Conservation (phyloP, 768 basidiomycete species). For the Mycena galopus region DNA sequence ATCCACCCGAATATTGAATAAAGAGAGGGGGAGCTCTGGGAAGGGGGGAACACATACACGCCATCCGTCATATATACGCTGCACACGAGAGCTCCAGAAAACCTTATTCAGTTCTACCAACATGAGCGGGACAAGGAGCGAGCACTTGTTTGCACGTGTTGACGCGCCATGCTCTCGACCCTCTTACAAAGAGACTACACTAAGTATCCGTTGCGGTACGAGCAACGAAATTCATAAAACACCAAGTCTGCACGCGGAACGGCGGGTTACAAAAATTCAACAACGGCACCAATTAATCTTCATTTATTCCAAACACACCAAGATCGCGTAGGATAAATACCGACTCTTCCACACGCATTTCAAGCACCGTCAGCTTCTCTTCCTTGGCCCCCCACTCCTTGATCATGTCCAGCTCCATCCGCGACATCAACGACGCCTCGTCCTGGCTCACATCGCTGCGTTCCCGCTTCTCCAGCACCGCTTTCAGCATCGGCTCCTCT, state of each 20-base stretch:
- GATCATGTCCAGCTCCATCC: slow-evolving; percentile 82
- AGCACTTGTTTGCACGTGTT: slow-evolving; percentile 1
- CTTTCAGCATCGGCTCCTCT: slow-evolving; percentile 72
- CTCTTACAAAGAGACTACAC: too few relatives aligned
- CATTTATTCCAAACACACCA: slow-evolving; percentile 59
- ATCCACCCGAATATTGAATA: slow-evolving; percentile 29
- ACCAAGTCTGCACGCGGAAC: too few relatives aligned
- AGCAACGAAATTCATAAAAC: too few relatives aligned
- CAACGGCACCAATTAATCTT: slow-evolving; percentile 64
- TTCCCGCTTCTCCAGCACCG: slow-evolving; percentile 85
- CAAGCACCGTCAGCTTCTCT: slow-evolving; percentile 82
- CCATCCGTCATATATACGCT: slow-evolving; percentile 73
- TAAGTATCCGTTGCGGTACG: too few relatives aligned
- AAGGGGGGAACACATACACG: slow-evolving; percentile 59
- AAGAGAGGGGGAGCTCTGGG: slow-evolving; percentile 17
- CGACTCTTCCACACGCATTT: slow-evolving; percentile 88
- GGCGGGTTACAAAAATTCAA: too few relatives aligned
- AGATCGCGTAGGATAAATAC: slow-evolving; percentile 93
- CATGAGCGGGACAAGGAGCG: slow-evolving; percentile 53
- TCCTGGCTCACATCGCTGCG: slow-evolving; percentile 88
- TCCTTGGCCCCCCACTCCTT: slow-evolving; percentile 80
- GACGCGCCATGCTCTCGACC: too few relatives aligned
- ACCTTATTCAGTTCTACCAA: slow-evolving; percentile 79
- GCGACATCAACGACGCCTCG: slow-evolving; percentile 70
- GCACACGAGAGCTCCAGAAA: slow-evolving; percentile 68